Evolutionary conservation across 2,329 filamentous ascomycete genomes (phyloP).

Genomic region (Phialocephala subalpina): DNA sequence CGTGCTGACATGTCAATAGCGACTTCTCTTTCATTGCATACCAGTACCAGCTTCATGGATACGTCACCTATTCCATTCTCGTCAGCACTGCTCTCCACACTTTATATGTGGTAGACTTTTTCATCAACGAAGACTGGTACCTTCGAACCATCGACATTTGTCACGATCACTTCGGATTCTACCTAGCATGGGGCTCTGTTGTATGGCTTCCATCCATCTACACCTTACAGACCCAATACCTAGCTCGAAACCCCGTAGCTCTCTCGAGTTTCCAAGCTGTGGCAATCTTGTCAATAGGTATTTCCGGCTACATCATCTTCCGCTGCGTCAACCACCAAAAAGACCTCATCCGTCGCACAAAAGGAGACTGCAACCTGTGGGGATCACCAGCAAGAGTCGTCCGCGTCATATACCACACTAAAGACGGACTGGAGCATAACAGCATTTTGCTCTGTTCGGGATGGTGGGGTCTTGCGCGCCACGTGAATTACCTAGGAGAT

Average conservation of each 20-base stretch:
- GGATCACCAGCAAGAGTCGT: slow-evolving; percentile 50
- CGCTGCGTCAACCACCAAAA: slow-evolving; percentile 56
- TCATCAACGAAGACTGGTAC: slow-evolving; percentile 58
- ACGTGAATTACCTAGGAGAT: slow-evolving; percentile 52
- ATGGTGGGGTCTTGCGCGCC: slow-evolving; percentile 51
- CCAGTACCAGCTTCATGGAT: slow-evolving; percentile 51
- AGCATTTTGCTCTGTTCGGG: slow-evolving; percentile 49
- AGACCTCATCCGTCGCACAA: slow-evolving; percentile 49
- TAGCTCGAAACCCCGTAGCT: slow-evolving; percentile 50
- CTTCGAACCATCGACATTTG: slow-evolving; percentile 52
- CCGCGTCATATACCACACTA: slow-evolving; percentile 49
- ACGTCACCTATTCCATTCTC: slow-evolving; percentile 51
- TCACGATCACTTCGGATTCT: slow-evolving; percentile 53
- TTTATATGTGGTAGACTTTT: slow-evolving; percentile 57
- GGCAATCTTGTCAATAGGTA: slow-evolving; percentile 42
- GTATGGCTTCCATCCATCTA: slow-evolving; percentile 55
- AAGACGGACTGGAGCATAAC: slow-evolving; percentile 50
- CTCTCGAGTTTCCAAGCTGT: slow-evolving; percentile 39
- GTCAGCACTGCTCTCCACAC: slow-evolving; percentile 53
- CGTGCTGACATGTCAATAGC: slow-evolving; percentile 30
- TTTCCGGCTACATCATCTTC: slow-evolving; percentile 53
- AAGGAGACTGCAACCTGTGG: slow-evolving; percentile 53
- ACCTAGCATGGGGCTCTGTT: slow-evolving; percentile 52
- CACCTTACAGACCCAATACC: slow-evolving; percentile 56
- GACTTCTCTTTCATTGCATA: slow-evolving; percentile 49